phyloP scores from a whole-genome alignment of 2,329 filamentous ascomycete genomes.

The Ceratocystis cubensis region DNA sequence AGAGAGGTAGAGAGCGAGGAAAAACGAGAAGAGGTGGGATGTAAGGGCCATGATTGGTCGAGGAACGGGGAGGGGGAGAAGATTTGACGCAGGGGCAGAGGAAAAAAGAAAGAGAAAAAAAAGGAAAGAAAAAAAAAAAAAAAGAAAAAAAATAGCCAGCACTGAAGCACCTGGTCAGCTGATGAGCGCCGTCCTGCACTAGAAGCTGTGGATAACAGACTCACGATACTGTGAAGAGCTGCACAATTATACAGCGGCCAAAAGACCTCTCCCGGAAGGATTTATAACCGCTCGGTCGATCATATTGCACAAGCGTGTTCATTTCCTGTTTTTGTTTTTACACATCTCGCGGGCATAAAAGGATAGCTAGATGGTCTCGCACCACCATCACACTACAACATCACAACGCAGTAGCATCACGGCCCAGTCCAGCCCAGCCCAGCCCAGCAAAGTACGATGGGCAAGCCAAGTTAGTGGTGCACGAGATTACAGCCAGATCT shows the following conservation, averaged over 20 bases:
- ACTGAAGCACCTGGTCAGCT: too few relatives aligned
- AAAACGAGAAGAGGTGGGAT: neutral
- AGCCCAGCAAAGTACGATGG: too few relatives aligned
- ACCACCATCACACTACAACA: neutral
- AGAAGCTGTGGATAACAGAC: too few relatives aligned
- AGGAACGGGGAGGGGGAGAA: neutral
- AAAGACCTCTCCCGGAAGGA: neutral
- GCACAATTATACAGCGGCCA: too few relatives aligned
- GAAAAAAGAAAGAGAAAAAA: neutral
- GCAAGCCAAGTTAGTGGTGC: too few relatives aligned
- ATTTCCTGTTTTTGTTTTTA: constrained; percentile 7
- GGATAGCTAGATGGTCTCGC: neutral
- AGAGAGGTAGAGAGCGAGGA: too few relatives aligned
- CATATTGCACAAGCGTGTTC: neutral
- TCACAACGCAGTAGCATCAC: too few relatives aligned
- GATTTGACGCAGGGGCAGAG: neutral
- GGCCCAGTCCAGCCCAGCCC: too few relatives aligned
- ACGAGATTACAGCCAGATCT: too few relatives aligned
- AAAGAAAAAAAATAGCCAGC: neutral
- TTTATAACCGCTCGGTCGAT: constrained; percentile 1
- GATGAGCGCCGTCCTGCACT: too few relatives aligned
- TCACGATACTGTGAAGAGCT: neutral
- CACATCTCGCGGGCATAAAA: neutral
- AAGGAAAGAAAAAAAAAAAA: neutral
- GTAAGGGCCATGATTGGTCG: neutral